These are phyloP conservation scores for Rubia occidens DNA, from an alignment of 305 asterid genomes.

Conservation along the genomic window DNA sequence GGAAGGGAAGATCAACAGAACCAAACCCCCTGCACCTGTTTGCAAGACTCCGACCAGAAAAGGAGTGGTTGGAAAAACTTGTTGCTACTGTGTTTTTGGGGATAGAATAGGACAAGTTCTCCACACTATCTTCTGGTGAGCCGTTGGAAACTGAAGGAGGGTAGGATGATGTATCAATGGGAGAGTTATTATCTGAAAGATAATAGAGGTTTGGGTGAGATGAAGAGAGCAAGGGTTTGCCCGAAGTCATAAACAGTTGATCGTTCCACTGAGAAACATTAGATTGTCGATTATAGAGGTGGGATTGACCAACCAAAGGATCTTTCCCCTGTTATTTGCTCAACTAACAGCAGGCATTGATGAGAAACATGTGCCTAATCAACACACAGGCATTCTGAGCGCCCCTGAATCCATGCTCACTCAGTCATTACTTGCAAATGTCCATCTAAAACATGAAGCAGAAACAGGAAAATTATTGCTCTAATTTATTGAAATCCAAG, in stretches of 20 bases:
- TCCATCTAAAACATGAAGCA: neutral
- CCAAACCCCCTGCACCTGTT: slow-evolving; percentile 28
- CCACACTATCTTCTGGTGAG: slow-evolving; percentile 21
- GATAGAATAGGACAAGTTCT: slow-evolving; percentile 13
- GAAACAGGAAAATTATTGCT: neutral
- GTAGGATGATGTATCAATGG: slow-evolving; percentile 19
- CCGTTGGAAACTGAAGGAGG: slow-evolving; percentile 31
- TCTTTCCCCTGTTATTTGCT: neutral
- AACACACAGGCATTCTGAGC: slow-evolving; percentile 9
- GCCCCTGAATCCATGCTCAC: slow-evolving; percentile 7
- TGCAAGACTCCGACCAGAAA: slow-evolving; percentile 18
- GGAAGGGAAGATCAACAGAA: slow-evolving; percentile 38
- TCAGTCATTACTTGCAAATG: neutral
- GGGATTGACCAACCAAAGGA: slow-evolving; percentile 21
- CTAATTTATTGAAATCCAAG: neutral
- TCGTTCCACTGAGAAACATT: slow-evolving; percentile 37
- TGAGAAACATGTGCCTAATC: slow-evolving; percentile 1
- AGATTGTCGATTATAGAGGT: slow-evolving; percentile 25
- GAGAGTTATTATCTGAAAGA: slow-evolving; percentile 14
- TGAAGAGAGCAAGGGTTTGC: slow-evolving; percentile 52
- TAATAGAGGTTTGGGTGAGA: slow-evolving; percentile 34
- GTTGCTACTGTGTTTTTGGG: slow-evolving; percentile 23
- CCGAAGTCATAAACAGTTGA: slow-evolving; percentile 61
- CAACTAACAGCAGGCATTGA: slow-evolving; percentile 1
- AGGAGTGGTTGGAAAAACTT: slow-evolving; percentile 19